Evolutionary conservation across 495 filamentous ascomycete species (phyloP), one percentile per base, ranked within the genome.

Genomic region (Neurospora sp.): DNA sequence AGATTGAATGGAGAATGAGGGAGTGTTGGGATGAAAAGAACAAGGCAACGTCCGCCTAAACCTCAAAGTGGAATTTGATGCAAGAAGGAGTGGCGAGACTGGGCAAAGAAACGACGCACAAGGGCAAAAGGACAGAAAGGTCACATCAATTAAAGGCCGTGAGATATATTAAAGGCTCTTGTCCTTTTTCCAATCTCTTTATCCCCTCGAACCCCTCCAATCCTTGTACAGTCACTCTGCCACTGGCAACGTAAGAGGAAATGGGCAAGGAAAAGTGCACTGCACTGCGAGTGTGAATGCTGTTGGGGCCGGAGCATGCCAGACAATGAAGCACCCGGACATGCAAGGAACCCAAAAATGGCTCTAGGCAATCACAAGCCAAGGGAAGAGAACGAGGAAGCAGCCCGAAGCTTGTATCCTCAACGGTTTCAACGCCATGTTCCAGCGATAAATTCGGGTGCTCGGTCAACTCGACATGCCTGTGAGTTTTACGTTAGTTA

Each of bases 241-340:
- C 53, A 66, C 53, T 61, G 11, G 53, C 53, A 61, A 61, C 53
- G 22, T 31, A 61, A 61, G 22, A 61, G 53, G 12, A 31, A 61
- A 61, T 66, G 27, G 53, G 53, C 53, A 66, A 66, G 53, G 14
- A 66, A 66, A 35, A 35, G 27, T 66, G 53, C 53, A 66, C 27
- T 37, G 27, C 53, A 66, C 12, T 35, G 53, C 12, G 27, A 66
- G 53, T 66, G 12, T 66, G 53, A 66, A 66, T 4, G 53, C 27
- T 66, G 53, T 66, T 66, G 53, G 53, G 31, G 27, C 22, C 31
- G 53, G 53, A 35, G 53, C 27, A 66, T 66, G 53, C 53, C 53
- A 75, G 70, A 79, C 77, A 81, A 80, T 78, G 76, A 76, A 75
- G 75, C 69, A 76, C 71, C 78, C 78, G 77, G 80, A 81, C 77